Percentiles rank a stretch among this genome's conserved stretches.
phyloP scores from a whole-genome alignment of 768 basidiomycete species.

The Tephrocybe sp. region DNA sequence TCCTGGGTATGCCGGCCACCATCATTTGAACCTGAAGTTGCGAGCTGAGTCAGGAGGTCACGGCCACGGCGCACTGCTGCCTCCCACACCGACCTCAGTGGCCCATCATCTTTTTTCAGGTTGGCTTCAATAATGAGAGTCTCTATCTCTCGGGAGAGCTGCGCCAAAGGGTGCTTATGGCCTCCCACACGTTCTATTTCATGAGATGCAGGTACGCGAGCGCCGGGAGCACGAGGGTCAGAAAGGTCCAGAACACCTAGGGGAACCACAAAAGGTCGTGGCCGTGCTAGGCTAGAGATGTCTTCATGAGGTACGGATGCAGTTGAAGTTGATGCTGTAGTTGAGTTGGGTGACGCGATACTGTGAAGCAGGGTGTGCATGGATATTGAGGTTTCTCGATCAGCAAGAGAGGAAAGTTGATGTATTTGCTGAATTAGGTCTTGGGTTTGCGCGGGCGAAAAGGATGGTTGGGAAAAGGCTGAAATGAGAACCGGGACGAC shows the following conservation, averaged over 20 bases:
- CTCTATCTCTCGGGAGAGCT: conserved; percentile 57
- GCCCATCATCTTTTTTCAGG: conserved; percentile 57
- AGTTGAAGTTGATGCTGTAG: conserved; percentile 11
- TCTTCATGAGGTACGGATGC: conserved; percentile 21
- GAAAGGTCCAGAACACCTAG: conserved; percentile 8
- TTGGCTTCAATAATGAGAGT: conserved; percentile 62
- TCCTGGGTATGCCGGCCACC: not conserved
- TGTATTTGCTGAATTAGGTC: conserved; percentile 39
- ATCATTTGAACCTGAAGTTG: not conserved
- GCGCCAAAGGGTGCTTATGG: conserved; percentile 28
- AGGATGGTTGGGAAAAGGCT: conserved; percentile 44
- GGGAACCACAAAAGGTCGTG: conserved; percentile 28
- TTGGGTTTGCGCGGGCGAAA: conserved; percentile 37
- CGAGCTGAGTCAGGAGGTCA: not conserved
- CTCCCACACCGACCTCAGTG: conserved; percentile 55
- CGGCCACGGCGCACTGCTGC: conserved; percentile 30
- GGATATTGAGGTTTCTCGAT: conserved; percentile 59
- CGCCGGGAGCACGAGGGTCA: conserved; percentile 2
- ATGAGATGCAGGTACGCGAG: not conserved
- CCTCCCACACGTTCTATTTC: not conserved
- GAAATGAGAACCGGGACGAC: conserved; percentile 70
- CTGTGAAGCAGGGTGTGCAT: conserved; percentile 54
- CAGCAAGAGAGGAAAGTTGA: conserved; percentile 34
- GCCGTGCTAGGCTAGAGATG: conserved; percentile 34
- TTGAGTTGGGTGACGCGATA: conserved; percentile 33